These are phyloP conservation scores for Obelidium mucronatum DNA, from an alignment of 192 early-diverging fungal species.

Conservation along the genomic window DNA sequence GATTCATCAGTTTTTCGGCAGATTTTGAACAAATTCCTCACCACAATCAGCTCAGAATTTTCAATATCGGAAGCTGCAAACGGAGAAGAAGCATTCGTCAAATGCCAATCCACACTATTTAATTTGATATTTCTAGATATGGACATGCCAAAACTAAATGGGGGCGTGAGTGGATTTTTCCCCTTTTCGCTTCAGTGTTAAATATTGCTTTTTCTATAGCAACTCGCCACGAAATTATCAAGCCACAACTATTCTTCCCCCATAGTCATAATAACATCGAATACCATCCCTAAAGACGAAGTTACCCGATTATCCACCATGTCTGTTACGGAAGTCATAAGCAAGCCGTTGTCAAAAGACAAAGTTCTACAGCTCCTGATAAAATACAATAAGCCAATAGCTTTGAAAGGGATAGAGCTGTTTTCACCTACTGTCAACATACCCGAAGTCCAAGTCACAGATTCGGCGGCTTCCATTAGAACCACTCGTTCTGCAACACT, in stretches of 20 bases:
- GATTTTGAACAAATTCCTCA: slow-evolving; percentile 28
- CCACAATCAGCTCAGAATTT: neutral
- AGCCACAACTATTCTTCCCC: slow-evolving; percentile 5
- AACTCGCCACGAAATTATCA: slow-evolving; percentile 10
- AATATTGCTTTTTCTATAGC: slow-evolving; percentile 12
- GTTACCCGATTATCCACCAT: neutral
- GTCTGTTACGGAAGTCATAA: slow-evolving; percentile 23
- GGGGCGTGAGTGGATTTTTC: slow-evolving; percentile 8
- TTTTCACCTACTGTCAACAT: neutral
- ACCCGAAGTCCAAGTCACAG: neutral
- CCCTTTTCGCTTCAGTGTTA: slow-evolving; percentile 1
- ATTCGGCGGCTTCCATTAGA: neutral
- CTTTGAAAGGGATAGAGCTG: neutral
- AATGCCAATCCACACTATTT: slow-evolving; percentile 22
- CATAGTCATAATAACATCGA: slow-evolving; percentile 34
- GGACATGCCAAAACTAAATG: slow-evolving; percentile 36
- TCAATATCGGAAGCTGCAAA: slow-evolving; percentile 31
- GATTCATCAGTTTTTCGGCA: slow-evolving; percentile 38
- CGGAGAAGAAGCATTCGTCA: slow-evolving; percentile 35
- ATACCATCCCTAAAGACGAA: neutral
- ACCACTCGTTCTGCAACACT: no score
- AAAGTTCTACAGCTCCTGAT: neutral
- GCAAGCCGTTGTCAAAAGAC: slow-evolving; percentile 38
- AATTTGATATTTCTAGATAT: slow-evolving; percentile 44
- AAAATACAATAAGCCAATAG: neutral